Evolutionary conservation across 371 early-diverging fungal genomes (phyloP).

Genomic region (Batkoa obscura): DNA sequence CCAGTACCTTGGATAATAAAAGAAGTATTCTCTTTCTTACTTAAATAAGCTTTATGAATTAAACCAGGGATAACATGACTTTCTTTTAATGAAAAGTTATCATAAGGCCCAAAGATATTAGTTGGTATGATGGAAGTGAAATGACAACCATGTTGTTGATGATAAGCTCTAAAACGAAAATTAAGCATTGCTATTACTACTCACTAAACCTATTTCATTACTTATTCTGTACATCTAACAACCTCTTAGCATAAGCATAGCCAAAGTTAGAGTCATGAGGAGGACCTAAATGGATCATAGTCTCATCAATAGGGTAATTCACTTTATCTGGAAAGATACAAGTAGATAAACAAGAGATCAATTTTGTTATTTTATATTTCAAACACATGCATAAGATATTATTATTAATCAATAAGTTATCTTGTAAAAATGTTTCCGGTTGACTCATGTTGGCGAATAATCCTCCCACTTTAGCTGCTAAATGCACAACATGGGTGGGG

Average conservation of each 20-base stretch:
- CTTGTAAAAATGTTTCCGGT: conserved; percentile 56
- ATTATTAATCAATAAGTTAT: conserved; percentile 68
- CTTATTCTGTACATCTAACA: conserved; percentile 76
- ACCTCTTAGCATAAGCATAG: conserved; percentile 73
- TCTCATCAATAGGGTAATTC: conserved; percentile 71
- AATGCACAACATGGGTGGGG: conserved; percentile 67
- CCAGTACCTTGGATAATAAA: conserved; percentile 64
- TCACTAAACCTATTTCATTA: conserved; percentile 14
- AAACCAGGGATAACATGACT: conserved; percentile 72
- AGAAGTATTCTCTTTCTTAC: conserved; percentile 42
- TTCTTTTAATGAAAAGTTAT: conserved; percentile 64
- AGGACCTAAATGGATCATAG: conserved; percentile 72
- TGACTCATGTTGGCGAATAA: conserved; percentile 72
- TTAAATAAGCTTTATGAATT: conserved; percentile 70
- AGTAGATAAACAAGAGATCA: conserved; percentile 71
- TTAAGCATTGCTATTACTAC: too few relatives aligned
- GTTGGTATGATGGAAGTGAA: conserved; percentile 76
- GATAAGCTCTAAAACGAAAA: conserved; percentile 30
- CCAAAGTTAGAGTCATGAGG: conserved; percentile 76
- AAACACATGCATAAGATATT: conserved; percentile 48
- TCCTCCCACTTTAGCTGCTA: conserved; percentile 77
- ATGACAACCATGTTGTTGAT: conserved; percentile 61
- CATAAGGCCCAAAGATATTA: conserved; percentile 72
- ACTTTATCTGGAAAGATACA: conserved; percentile 81
- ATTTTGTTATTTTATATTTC: conserved; percentile 50